Base-by-base conservation (phyloP, 768 basidiomycete genomes). In the Russula foetens region DNA sequence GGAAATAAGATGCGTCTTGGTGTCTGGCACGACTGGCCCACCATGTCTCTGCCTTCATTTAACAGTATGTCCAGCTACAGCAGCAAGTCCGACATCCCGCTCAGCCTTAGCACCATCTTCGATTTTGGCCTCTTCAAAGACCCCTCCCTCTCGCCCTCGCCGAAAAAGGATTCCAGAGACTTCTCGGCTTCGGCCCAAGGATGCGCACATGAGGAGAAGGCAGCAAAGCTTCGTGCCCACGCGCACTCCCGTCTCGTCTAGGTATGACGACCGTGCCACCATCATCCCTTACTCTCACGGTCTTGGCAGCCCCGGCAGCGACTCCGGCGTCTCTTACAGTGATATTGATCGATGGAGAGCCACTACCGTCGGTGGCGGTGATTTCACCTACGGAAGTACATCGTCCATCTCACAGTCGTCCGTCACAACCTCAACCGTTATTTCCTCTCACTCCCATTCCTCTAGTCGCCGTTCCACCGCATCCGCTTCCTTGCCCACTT, bases 351-450 rank as follows among this genome's bases (percentile, higher is more conserved):
- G 61, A 11, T 62, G 61, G 59, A 53, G 62, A 6, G 2, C 35
- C 2, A 49, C 59, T 41, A 56, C 62, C 4, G 2, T 46, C 46
- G 35, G 43, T 17, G 62, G 59, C 38, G 62, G 59, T 43, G 56
- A 65, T 14, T 54, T 59, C 39, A 58, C 62, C 7, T 63, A 54
- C 31, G 63, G 64, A 5, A 59, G 58, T 49, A 57, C 44, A 46
- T 65, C 64, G 21, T 65, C 64, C 14, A 43, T 65, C 29, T 53
- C 57, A 8, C 62, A 46, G 29, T 59, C 58, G n/a, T 56, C 62
- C 2, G 38, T 59, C 28, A 56, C 57, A 9, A 12, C 48, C 9
- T 55, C 64, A 12, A 63, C 62, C 28, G 54, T 56, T 41, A 15
- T 52, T 23, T 62, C 55, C n/a, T 53, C 60, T 28, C 60, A 44